Percentiles rank a stretch among this genome's conserved stretches.
Evolutionary conservation across 2,329 filamentous ascomycete genomes (phyloP).

Genomic region (Pseudomassariella vexata): DNA sequence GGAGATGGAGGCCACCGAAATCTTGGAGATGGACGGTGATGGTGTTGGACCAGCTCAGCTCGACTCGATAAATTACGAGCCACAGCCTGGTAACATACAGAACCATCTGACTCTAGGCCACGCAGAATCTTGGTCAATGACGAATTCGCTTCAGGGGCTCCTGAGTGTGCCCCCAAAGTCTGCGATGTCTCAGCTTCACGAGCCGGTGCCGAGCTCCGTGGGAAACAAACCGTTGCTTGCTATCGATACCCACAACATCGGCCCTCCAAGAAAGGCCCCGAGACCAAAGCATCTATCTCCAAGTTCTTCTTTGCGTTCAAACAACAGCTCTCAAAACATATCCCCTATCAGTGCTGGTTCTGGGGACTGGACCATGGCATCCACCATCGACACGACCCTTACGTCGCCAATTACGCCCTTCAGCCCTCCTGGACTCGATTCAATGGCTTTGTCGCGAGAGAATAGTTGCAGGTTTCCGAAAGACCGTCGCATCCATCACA

Average conservation of each 20-base stretch:
- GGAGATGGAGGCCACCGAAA: constrained; percentile 44
- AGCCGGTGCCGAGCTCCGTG: constrained; percentile 6
- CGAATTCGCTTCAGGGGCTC: too few relatives aligned
- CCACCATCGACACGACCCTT: constrained; percentile 35
- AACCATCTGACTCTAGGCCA: too few relatives aligned
- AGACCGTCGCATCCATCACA: constrained; percentile 12
- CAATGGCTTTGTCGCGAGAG: constrained; percentile 12
- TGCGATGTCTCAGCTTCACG: too few relatives aligned
- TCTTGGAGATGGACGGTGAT: constrained; percentile 46
- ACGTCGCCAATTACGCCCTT: constrained; percentile 39
- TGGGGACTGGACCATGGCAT: constrained; percentile 32
- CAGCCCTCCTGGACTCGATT: constrained; percentile 22
- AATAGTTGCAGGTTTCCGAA: constrained; percentile 15
- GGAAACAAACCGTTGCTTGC: constrained; percentile 21
- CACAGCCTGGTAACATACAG: constrained; percentile 6
- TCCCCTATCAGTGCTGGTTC: constrained; percentile 37
- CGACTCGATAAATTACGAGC: constrained; percentile 19
- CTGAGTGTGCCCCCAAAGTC: background rate
- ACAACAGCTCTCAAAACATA: constrained; percentile 32
- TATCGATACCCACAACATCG: constrained; percentile 20
- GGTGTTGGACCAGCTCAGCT: constrained; percentile 29
- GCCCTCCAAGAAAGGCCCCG: constrained; percentile 19
- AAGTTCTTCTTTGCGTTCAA: constrained; percentile 28
- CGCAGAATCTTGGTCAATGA: too few relatives aligned
- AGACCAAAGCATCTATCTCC: constrained; percentile 20